phyloP scores from a whole-genome alignment of 805 yeast species.

The Brettanomyces bruxellensis region DNA sequence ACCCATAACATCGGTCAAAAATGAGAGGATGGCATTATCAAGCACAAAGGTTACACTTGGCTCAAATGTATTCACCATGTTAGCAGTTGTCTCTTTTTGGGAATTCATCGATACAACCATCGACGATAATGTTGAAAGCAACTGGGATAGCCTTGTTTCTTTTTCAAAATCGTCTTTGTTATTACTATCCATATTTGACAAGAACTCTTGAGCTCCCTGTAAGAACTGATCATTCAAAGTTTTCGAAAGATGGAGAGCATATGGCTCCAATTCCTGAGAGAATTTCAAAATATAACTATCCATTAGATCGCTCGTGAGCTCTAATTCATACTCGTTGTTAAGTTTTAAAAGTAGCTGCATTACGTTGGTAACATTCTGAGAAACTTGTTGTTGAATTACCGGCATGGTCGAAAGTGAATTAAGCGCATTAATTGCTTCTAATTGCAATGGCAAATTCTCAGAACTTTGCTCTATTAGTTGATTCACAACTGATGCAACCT shows the following conservation, averaged over 20 bases:
- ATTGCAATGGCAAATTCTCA: constrained; percentile 28
- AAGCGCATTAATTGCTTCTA: constrained; percentile 46
- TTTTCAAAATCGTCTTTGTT: constrained; percentile 48
- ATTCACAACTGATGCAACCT: neutral
- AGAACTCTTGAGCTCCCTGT: constrained; percentile 56
- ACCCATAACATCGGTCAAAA: constrained; percentile 69
- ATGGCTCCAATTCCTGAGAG: constrained; percentile 82
- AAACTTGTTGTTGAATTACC: constrained; percentile 49
- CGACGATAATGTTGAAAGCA: constrained; percentile 74
- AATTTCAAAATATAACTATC: constrained; percentile 88
- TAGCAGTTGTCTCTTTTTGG: constrained; percentile 53
- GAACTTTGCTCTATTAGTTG: neutral
- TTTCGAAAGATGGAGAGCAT: constrained; percentile 59
- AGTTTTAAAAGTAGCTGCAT: constrained; percentile 69
- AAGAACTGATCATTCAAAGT: constrained; percentile 68
- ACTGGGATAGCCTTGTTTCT: constrained; percentile 73
- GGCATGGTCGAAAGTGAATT: constrained; percentile 29
- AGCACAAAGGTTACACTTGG: constrained; percentile 68
- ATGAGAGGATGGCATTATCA: constrained; percentile 57
- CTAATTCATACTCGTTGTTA: constrained; percentile 72
- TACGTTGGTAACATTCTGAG: constrained; percentile 56
- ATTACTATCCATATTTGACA: constrained; percentile 27
- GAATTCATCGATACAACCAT: constrained; percentile 75
- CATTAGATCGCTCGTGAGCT: constrained; percentile 78
- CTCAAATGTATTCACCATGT: constrained; percentile 55